Percentiles rank a stretch among this genome's conserved stretches.
These are phyloP conservation scores for Lasiodiplodia hormozganensis DNA, from an alignment of 2,329 filamentous ascomycete genomes.

Conservation along the genomic window DNA sequence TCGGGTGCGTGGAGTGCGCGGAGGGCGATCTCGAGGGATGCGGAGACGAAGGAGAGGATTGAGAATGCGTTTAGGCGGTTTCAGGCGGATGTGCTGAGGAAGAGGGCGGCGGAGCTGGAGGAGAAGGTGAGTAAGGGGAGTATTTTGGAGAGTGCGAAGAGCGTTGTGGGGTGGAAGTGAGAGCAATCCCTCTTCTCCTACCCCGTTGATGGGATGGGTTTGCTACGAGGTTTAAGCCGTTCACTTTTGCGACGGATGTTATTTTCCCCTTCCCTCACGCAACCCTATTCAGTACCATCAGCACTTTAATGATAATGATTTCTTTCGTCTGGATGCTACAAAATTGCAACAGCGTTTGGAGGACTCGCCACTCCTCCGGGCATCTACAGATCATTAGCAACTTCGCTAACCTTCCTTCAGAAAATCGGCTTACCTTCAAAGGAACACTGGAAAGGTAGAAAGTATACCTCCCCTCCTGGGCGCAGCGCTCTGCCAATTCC, in stretches of 20 bases:
- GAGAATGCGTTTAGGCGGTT: constrained; percentile 69
- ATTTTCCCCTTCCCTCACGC: too few species aligned
- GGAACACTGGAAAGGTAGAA: constrained; percentile 69
- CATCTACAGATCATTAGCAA: neutral
- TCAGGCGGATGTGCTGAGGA: constrained; percentile 67
- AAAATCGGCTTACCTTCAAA: constrained; percentile 51
- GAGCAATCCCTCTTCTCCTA: too few species aligned
- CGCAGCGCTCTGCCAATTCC: constrained; percentile 60
- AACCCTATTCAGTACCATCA: too few species aligned
- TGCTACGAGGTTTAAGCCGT: too few species aligned
- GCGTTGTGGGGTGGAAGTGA: constrained; percentile 2
- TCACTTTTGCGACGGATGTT: too few species aligned
- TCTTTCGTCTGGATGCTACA: constrained; percentile 15
- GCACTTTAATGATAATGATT: too few species aligned
- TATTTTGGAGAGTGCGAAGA: constrained; percentile 21
- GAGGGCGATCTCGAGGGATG: constrained; percentile 60
- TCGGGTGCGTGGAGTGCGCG: constrained; percentile 63
- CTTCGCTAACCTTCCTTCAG: neutral
- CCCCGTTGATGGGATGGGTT: too few species aligned
- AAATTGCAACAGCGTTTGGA: constrained; percentile 47
- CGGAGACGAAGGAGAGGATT: constrained; percentile 62
- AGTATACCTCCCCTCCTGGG: constrained; percentile 59
- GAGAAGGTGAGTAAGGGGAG: constrained; percentile 31
- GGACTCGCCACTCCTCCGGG: constrained; percentile 48
- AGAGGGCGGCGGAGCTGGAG: constrained; percentile 65